Base-by-base conservation (phyloP, 805 yeast genomes). In the Lachancea sp. region DNA sequence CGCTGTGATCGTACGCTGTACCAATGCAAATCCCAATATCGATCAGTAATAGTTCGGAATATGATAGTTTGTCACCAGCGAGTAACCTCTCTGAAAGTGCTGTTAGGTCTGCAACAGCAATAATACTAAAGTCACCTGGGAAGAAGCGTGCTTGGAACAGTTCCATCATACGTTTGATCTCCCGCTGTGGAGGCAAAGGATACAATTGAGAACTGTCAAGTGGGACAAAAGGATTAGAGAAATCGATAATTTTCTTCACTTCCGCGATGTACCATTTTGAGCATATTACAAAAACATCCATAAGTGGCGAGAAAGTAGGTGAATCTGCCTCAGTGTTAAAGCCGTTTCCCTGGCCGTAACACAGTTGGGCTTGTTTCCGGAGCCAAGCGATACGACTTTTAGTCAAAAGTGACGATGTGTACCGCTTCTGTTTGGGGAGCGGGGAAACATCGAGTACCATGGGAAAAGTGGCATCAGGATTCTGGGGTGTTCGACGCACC, bases 221-320 rank as follows among this genome's bases (percentile, higher is more conserved):
- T 16, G 47, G 42, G 13, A 38, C 30, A 5, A 45, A 32, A 4
- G 57, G 58, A n/a, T 49, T 46, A 12, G 56, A 46, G 28, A 49
- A 50, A 39, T 54, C 58, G 19, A 55, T 47, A 23, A 51, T n/a
- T 25, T 47, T 47, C 29, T 53, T 54, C 23, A 47, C 43, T 38
- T 56, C 50, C 20, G 51, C 41, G 6, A 56, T 34, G 36, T 54
- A 49, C 58, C 59, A 58, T 43, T 53, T 56, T 25, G 52, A 38
- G 3, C 54, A 42, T 1, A 46, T 42, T 2, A 49, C 42, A 15
- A 52, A 26, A 2, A 54, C 43, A 13, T 49, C 40, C 25, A 38
- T 45, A 3, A 58, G 36, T 2, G 63, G 62, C 13, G 51, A 31
- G 17, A 40, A 40, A 18, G 56, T 26, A 20, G 15, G 4, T 8